Base-by-base conservation (phyloP, 129 eudicot species). In the Flaveria brownii region DNA sequence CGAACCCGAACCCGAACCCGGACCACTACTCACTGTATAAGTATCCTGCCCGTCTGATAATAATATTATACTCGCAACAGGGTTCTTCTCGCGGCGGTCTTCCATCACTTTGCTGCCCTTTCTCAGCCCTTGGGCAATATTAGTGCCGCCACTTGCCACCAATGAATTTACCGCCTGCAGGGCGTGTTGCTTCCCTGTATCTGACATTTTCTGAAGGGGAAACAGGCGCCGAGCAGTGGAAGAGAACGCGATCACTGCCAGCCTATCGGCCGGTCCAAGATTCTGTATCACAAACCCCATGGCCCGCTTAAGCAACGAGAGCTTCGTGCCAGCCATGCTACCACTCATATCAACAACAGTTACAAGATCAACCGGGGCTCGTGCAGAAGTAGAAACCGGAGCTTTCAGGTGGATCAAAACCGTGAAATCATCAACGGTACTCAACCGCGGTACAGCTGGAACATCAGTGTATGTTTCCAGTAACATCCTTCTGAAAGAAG, bases 271-370 rank as follows among this genome's bases (percentile, higher is more conserved):
- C 0, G 98, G 92, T 25, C 98, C 95, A 17, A 93, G 94, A 71
- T 87, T 90, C 70, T 90, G 92, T 54, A 93, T 89, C 75, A 93
- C 96, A 67, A 93, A 90, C 22, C 95, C 92, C 96, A 93, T 88
- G 57, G 97, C 98, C 41, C 92, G 91, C 77, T 93, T 93, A 22
- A 93, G 85, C 68, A 93, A 80, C 46, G 92, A 88, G 14, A 93
- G 87, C 79, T 93, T 93, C 1, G 95, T 87, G 12, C 98, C 98
- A 2, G 92, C 86, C 98, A 93, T 93, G 76, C 95, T 88, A 7
- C 98, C 98, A 79, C 98, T 93, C 15, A 88, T 84, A 73, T 93
- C 98, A 50, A 93, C 96, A 67, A 93, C 93, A 0, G 98, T 91
- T 16, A 93, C 96, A 7, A 93, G 93, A 68, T 93, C 98, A 25